Percentiles rank a stretch among this genome's conserved stretches.
Conservation (phyloP, 2,329 filamentous ascomycete species). For the Phaeosphaeria sp. region DNA sequence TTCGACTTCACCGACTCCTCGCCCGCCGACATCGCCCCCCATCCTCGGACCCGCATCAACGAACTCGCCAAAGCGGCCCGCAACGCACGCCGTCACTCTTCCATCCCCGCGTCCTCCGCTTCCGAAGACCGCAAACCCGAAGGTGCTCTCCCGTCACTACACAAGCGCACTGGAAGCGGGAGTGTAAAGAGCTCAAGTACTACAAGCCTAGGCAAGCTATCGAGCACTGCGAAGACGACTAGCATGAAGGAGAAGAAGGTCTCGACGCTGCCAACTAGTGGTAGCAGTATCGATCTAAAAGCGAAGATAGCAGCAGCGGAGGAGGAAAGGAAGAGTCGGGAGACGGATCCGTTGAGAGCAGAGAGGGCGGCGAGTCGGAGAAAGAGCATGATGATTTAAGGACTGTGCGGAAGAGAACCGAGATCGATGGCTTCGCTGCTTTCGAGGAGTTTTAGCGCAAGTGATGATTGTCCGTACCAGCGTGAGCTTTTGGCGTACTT, state of each 20-base stretch:
- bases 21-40: conserved; percentile 24
- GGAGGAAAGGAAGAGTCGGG: conserved; percentile 13
- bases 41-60: conserved; percentile 28
- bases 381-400: conserved; percentile 53
- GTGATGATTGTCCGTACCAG: neutral
- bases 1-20: conserved; percentile 49
- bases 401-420: neutral
- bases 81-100: conserved; percentile 42
- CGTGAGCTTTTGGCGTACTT: neutral
- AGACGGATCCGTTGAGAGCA: conserved; percentile 31
- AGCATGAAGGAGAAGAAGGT: conserved; percentile 26
- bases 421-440: neutral
- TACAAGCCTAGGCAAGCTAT: conserved; percentile 23
- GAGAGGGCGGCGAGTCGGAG: conserved; percentile 49
- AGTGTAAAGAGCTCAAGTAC: conserved; percentile 23
- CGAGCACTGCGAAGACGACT: conserved; percentile 15
- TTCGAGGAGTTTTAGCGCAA: neutral
- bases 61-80: conserved; percentile 39
- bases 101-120: conserved; percentile 25
- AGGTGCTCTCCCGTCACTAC: conserved; percentile 26
- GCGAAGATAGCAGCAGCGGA: conserved; percentile 12
- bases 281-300: conserved; percentile 18
- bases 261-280: conserved; percentile 8
- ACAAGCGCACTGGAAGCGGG: conserved; percentile 37
- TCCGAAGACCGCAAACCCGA: conserved; percentile 16